phyloP scores from a whole-genome alignment of 1,284 basidiomycete genomes.

The Boletus semigastroideus region DNA sequence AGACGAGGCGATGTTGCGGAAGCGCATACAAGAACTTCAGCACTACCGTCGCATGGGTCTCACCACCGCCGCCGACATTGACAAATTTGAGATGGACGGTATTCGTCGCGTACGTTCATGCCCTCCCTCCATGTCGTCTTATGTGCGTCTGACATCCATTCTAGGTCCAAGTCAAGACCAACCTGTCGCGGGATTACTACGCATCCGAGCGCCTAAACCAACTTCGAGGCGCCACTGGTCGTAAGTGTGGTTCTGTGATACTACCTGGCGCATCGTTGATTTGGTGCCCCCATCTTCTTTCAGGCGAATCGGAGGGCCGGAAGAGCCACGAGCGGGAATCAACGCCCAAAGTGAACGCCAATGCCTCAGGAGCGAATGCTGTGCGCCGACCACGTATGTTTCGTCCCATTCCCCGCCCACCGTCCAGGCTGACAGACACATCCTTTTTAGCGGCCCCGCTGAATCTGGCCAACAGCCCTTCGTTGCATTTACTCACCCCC shows the following conservation, averaged over 20 bases:
- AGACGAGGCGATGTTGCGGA: conserved; percentile 87
- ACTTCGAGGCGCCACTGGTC: conserved; percentile 47
- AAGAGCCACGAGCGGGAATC: conserved; percentile 59
- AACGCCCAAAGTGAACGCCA: conserved; percentile 48
- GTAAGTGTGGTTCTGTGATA: conserved; percentile 35
- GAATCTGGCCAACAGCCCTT: conserved; percentile 84
- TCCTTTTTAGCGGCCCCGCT: conserved; percentile 60
- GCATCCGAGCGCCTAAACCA: conserved; percentile 50
- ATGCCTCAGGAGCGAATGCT: conserved; percentile 36
- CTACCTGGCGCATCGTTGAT: too few relatives aligned
- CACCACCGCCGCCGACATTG: conserved; percentile 80
- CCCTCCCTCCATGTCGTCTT: not conserved
- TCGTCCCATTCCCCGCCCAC: conserved; percentile 11
- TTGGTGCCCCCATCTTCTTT: too few relatives aligned
- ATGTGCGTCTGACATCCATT: not conserved
- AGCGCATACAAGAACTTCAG: conserved; percentile 86
- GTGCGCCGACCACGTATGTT: conserved; percentile 55
- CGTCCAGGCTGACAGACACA: not conserved
- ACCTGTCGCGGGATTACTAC: conserved; percentile 55
- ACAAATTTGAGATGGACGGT: conserved; percentile 80
- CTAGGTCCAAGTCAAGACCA: conserved; percentile 59
- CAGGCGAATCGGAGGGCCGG: conserved; percentile 48
- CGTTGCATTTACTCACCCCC: conserved; percentile 81
- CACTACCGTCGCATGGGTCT: conserved; percentile 85
- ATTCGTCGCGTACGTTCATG: conserved; percentile 60